A percentile compares a stretch with the other conserved stretches of the same genome.
These are phyloP conservation scores for Rhizopus sp. DNA, from an alignment of 371 early-diverging fungal species.

Conservation along the genomic window DNA sequence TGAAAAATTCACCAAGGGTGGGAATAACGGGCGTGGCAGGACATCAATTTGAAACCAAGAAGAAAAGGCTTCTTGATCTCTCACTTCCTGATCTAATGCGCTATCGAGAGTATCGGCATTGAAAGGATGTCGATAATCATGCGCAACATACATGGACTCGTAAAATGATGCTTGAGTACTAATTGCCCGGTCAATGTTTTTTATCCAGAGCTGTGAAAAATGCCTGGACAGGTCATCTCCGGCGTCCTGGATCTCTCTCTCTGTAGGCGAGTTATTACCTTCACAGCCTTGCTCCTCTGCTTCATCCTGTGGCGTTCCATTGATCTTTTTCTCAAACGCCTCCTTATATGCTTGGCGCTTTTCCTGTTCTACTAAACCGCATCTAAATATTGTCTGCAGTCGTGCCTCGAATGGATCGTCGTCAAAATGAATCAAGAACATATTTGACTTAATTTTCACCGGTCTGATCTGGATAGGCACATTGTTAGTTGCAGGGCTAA, in stretches of 20 bases:
- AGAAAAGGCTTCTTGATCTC: background rate
- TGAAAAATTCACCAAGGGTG: slow-evolving; percentile 41
- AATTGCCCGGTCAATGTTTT: slow-evolving; percentile 36
- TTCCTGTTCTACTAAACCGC: slow-evolving; percentile 51
- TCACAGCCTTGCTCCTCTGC: background rate
- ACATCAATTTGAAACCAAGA: slow-evolving; percentile 14
- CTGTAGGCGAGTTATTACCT: background rate
- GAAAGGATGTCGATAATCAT: slow-evolving; percentile 13
- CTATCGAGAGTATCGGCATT: slow-evolving; percentile 4
- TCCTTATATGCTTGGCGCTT: slow-evolving; percentile 42
- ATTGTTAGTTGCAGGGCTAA: slow-evolving; percentile 13
- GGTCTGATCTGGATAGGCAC: slow-evolving; percentile 7
- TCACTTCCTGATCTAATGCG: slow-evolving; percentile 9
- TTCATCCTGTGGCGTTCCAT: slow-evolving; percentile 10
- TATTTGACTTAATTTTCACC: slow-evolving; percentile 5
- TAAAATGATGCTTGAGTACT: slow-evolving; percentile 15
- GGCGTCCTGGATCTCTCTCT: slow-evolving; percentile 11
- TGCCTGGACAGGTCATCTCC: slow-evolving; percentile 6
- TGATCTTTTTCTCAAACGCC: slow-evolving; percentile 50
- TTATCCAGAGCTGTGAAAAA: slow-evolving; percentile 40
- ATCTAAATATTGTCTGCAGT: slow-evolving; percentile 35
- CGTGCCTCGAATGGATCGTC: slow-evolving; percentile 55
- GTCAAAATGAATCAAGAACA: slow-evolving; percentile 28
- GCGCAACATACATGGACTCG: background rate
- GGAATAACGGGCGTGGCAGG: slow-evolving; percentile 16